Evolutionary conservation across 306 rosid genomes (phyloP).

Genomic region (Acacia crassicarpa): DNA sequence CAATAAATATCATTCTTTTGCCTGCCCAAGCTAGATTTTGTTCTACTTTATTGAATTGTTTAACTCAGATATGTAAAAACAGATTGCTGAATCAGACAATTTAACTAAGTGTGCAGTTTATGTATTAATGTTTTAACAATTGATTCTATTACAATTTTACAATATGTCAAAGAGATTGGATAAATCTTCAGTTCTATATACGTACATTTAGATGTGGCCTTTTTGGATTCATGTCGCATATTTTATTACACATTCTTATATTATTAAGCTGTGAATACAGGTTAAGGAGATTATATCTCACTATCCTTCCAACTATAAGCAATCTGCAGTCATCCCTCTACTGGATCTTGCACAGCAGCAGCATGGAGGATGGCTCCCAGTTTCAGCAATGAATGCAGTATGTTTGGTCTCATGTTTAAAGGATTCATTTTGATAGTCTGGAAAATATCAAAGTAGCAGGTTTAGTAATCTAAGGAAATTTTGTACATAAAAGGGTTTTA

Average conservation of each 20-base stretch:
- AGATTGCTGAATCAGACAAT: neutral
- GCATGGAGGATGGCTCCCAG: conserved; percentile 99
- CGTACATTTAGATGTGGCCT: neutral
- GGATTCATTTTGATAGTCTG: conserved; percentile 15
- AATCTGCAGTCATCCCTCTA: conserved; percentile 94
- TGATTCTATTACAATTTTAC: neutral
- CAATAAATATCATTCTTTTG: neutral
- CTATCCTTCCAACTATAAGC: conserved; percentile 98
- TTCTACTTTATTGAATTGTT: neutral
- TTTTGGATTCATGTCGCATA: neutral
- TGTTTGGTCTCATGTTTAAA: conserved; percentile 38
- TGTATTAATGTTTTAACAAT: conserved; percentile 14
- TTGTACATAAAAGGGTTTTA: neutral
- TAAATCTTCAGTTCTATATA: conserved; percentile 16
- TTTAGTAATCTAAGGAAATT: neutral
- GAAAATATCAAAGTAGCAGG: neutral
- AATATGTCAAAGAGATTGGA: conserved; percentile 1
- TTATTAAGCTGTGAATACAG: conserved; percentile 41
- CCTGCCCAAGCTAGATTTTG: conserved; percentile 1
- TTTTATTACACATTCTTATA: neutral
- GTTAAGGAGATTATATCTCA: conserved; percentile 85
- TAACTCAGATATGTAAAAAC: neutral
- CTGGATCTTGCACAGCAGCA: conserved; percentile 99
- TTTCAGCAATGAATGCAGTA: conserved; percentile 98
- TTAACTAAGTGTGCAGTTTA: neutral